phyloP scores from a whole-genome alignment of 1,284 basidiomycete genomes.

The Boletus sp. region DNA sequence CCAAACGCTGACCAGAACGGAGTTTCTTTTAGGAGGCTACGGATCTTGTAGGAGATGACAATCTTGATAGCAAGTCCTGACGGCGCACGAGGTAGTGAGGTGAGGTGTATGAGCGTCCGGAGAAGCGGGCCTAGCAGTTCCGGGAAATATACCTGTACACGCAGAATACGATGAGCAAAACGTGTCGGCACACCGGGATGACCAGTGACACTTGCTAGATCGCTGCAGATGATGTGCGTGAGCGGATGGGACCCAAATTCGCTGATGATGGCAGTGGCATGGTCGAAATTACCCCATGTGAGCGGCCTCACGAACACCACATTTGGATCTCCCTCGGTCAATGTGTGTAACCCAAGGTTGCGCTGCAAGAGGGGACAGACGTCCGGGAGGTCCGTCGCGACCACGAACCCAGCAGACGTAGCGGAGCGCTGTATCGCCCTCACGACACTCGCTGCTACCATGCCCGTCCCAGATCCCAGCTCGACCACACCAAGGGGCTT shows the following conservation, averaged over 20 bases:
- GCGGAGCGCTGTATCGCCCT: slow-evolving; percentile 21
- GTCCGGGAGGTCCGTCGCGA: slow-evolving; percentile 73
- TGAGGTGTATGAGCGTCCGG: slow-evolving; percentile 67
- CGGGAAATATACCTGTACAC: slow-evolving; percentile 71
- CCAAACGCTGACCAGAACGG: slow-evolving; percentile 85
- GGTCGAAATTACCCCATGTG: slow-evolving; percentile 62
- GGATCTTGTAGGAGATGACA: slow-evolving; percentile 75
- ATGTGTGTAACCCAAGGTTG: slow-evolving; percentile 45
- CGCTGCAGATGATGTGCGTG: slow-evolving; percentile 74
- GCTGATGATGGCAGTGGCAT: slow-evolving; percentile 44
- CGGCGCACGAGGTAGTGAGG: slow-evolving; percentile 50
- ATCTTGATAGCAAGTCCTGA: slow-evolving; percentile 37
- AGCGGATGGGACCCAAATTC: slow-evolving; percentile 46
- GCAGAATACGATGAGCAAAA: neutral
- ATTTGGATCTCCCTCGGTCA: neutral
- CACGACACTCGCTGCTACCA: slow-evolving; percentile 52
- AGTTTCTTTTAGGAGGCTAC: slow-evolving; percentile 76
- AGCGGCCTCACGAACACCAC: slow-evolving; percentile 53
- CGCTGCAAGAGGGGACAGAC: slow-evolving; percentile 62
- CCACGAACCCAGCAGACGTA: slow-evolving; percentile 42
- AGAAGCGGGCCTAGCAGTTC: slow-evolving; percentile 72
- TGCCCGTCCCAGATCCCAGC: slow-evolving; percentile 74
- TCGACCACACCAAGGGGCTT: slow-evolving; percentile 48
- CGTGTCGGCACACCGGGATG: neutral
- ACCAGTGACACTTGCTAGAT: slow-evolving; percentile 55